Conservation (phyloP, 495 filamentous ascomycete genomes). For the Penicillium cataractarum region DNA sequence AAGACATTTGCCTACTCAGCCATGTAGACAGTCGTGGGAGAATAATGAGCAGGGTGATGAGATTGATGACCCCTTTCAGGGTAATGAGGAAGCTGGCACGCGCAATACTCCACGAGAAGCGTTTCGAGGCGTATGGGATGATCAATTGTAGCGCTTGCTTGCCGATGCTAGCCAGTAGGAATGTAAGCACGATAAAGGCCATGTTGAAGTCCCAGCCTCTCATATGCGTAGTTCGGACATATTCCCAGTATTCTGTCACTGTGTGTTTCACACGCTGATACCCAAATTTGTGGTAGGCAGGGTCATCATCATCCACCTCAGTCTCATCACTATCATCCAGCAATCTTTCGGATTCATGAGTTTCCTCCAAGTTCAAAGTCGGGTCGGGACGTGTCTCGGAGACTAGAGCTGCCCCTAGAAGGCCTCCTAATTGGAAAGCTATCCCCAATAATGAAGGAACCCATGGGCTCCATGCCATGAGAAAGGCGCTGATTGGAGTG, state of each 20-base stretch:
- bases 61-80: not conserved
- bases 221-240: not conserved
- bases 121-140: constrained; percentile 2
- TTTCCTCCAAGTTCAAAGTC: not conserved
- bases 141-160: not conserved
- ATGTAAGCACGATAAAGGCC: not conserved
- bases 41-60: not conserved
- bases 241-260: not conserved
- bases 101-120: constrained; percentile 1
- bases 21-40: not conserved
- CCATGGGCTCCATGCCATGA: constrained; percentile 3
- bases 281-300: not conserved
- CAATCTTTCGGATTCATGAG: not conserved
- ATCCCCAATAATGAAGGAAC: constrained; percentile 1
- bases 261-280: not conserved
- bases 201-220: not conserved
- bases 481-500: not conserved
- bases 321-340: not conserved
- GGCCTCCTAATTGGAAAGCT: not conserved
- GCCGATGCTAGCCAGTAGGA: not conserved
- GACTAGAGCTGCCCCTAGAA: not conserved
- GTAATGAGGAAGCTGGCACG: constrained; percentile 2
- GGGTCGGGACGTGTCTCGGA: not conserved
- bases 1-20: not conserved
- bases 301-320: not conserved